A percentile compares a stretch with the other conserved stretches of the same genome.
These are phyloP conservation scores for Cryptococcus hybrid DNA, from an alignment of 1,284 basidiomycete species.

Conservation along the genomic window DNA sequence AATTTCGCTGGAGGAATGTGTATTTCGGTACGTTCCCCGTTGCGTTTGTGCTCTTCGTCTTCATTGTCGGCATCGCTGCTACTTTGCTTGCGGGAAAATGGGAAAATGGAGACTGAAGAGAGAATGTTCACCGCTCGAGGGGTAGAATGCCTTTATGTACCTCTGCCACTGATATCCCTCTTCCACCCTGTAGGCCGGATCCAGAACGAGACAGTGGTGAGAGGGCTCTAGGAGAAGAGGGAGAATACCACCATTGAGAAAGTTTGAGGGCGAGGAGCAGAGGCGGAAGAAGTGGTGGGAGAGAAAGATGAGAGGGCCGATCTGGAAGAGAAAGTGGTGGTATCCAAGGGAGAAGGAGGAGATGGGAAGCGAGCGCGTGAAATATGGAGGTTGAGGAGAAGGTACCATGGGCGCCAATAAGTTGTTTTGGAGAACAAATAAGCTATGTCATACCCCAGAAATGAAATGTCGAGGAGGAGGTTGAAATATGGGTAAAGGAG, in stretches of 20 bases:
- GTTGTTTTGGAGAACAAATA: conserved; percentile 88
- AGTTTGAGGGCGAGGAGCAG: conserved; percentile 97
- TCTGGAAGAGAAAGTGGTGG: not conserved
- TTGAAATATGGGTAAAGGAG: conserved; percentile 77
- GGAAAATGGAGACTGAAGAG: conserved; percentile 25
- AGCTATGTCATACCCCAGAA: conserved; percentile 79
- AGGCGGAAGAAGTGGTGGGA: conserved; percentile 64
- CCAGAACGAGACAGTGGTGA: conserved; percentile 55
- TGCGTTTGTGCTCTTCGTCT: not conserved
- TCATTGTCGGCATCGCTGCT: conserved; percentile 54
- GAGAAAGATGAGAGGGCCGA: conserved; percentile 9
- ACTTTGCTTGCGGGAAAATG: conserved; percentile 49
- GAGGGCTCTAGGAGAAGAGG: conserved; percentile 80
- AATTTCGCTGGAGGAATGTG: conserved; percentile 56
- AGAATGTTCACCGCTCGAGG: conserved; percentile 62
- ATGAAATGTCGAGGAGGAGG: conserved; percentile 71
- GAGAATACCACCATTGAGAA: conserved; percentile 99
- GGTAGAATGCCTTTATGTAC: conserved; percentile 68
- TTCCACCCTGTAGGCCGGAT: conserved; percentile 45
- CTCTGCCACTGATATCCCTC: conserved; percentile 51
- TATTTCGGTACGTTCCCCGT: conserved; percentile 5
- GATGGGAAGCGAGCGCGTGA: not conserved
- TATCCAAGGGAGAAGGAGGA: not conserved
- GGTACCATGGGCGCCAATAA: conserved; percentile 89
- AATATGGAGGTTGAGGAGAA: conserved; percentile 68